These are phyloP conservation scores for Leccinum barrowsii DNA, from an alignment of 768 basidiomycete species.

Conservation along the genomic window DNA sequence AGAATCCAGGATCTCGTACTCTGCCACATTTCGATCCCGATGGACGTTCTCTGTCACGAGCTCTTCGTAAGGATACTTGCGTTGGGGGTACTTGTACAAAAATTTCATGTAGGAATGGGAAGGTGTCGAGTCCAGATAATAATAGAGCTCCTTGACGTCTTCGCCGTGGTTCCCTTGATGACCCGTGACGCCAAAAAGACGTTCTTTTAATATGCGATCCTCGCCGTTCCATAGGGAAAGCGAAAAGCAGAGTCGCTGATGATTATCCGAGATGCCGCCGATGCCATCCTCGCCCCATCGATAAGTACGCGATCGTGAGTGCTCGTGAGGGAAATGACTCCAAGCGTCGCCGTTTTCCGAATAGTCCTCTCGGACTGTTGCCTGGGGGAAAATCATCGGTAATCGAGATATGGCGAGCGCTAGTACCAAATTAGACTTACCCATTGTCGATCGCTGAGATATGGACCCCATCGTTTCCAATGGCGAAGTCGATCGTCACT, in stretches of 20 bases:
- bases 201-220: constrained; percentile 94
- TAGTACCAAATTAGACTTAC: constrained; percentile 41
- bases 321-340: constrained; percentile 93
- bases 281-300: constrained; percentile 99
- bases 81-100: constrained; percentile 97
- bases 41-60: constrained; percentile 82
- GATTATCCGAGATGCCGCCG: constrained; percentile 96
- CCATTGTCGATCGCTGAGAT: constrained; percentile 97
- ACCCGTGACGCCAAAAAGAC: constrained; percentile 93
- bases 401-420: background rate
- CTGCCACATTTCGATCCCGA: constrained; percentile 79
- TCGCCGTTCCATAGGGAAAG: constrained; percentile 93
- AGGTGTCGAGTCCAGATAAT: constrained; percentile 97
- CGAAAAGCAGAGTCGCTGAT: constrained; percentile 87
- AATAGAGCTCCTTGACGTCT: constrained; percentile 98
- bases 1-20: constrained; percentile 93
- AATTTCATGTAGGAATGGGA: constrained; percentile 99
- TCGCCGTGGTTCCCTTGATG: constrained; percentile 99
- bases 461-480: constrained; percentile 99
- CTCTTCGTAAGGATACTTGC: constrained; percentile 89
- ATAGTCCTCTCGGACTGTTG: constrained; percentile 98
- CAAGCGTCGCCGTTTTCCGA: constrained; percentile 95
- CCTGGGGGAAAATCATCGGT: constrained; percentile 45
- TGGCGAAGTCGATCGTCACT: constrained; percentile 77
- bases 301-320: constrained; percentile 90